Base-by-base conservation (phyloP, 1,139 yeast species). In the Pichia sp. region DNA sequence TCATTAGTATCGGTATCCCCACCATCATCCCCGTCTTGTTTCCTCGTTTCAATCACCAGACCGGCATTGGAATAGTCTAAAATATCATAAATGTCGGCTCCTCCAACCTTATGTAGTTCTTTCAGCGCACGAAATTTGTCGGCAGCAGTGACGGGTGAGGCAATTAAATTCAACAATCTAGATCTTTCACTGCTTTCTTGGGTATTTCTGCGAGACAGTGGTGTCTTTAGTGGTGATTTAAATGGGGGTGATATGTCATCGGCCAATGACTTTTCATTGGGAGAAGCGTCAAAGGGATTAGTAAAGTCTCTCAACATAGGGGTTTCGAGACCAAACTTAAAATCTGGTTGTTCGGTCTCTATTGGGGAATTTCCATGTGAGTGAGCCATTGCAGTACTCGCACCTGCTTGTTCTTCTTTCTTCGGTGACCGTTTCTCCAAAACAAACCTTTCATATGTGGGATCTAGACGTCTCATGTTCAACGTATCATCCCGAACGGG, bases 201-300 rank as follows among this genome's bases (percentile, higher is more conserved):
- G n/a, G n/a, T n/a, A n/a, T n/a, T n/a, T n/a, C n/a, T n/a, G n/a
- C n/a, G n/a, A n/a, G n/a, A n/a, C n/a, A n/a, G n/a, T 20, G n/a
- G 12, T n/a, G 22, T 26, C 22, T 33, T 28, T 22, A 15, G 52
- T 37, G 35, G 52, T 35, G 33, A 38, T 33, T 26, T 41, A 19
- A 25, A 38, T n/a, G n/a, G n/a, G n/a, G n/a, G n/a, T n/a, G n/a
- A n/a, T n/a, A n/a, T n/a, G n/a, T n/a, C n/a, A n/a, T n/a, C n/a
- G n/a, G n/a, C n/a, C n/a, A n/a, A n/a, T n/a, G n/a, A 31, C 13
- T 19, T 18, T 12, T 13, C 30, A 6, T 38, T 35, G 7, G 49
- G 29, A 2, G 58, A 48, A 3, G 50, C 53, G 22, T 46, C 46
- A 33, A 54, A 55, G 13, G 59, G 59, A 30, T 55, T 44, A 9